Evolutionary conservation across 2,329 filamentous ascomycete genomes (phyloP).

Genomic region (Periconia sp.): DNA sequence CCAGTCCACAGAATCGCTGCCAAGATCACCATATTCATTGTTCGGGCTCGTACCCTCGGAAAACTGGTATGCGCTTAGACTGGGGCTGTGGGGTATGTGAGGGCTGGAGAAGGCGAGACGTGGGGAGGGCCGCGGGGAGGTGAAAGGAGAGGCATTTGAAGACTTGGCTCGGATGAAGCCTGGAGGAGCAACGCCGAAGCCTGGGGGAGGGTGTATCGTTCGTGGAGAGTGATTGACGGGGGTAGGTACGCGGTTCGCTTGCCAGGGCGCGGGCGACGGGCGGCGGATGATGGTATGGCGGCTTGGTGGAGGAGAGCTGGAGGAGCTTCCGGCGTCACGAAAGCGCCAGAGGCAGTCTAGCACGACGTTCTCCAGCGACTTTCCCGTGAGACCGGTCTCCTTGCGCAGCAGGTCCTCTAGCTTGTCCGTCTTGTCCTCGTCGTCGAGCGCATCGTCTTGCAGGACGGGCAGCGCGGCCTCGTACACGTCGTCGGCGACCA

Average conservation of each 20-base stretch:
- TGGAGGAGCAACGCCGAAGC: constrained; percentile 74
- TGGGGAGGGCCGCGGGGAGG: constrained; percentile 90
- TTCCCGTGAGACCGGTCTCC: constrained; percentile 76
- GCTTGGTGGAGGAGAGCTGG: constrained; percentile 80
- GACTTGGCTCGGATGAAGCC: constrained; percentile 79
- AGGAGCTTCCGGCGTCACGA: constrained; percentile 66
- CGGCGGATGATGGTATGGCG: constrained; percentile 89
- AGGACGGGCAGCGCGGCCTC: constrained; percentile 89
- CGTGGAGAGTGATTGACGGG: constrained; percentile 84
- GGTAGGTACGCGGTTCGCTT: constrained; percentile 74
- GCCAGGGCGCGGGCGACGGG: constrained; percentile 93
- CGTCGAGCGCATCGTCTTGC: constrained; percentile 80
- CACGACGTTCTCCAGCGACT: constrained; percentile 85
- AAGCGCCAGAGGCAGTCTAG: constrained; percentile 90
- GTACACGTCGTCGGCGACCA: constrained; percentile 93
- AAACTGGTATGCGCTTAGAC: constrained; percentile 93
- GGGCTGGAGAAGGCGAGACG: constrained; percentile 89
- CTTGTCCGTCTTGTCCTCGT: constrained; percentile 94
- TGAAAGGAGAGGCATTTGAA: constrained; percentile 84
- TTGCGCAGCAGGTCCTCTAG: constrained; percentile 84
- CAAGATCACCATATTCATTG: constrained; percentile 88
- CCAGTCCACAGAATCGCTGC: constrained; percentile 96
- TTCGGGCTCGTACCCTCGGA: constrained; percentile 75
- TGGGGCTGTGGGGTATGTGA: constrained; percentile 90
- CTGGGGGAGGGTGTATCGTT: constrained; percentile 79